Base-by-base conservation (phyloP, 148 eudicot genomes). In the Chenopodium quinoa region DNA sequence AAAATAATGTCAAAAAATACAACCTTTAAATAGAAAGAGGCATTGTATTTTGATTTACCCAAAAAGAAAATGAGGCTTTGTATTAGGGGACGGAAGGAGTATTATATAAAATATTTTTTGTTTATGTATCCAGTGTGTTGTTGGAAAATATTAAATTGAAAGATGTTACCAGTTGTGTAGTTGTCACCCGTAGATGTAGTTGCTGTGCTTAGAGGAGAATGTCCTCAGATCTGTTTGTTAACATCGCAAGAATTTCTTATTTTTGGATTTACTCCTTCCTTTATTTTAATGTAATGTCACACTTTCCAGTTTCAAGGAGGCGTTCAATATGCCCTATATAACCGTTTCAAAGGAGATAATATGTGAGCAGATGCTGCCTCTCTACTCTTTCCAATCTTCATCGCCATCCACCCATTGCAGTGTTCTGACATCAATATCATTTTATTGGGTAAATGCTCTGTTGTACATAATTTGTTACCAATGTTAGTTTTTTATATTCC, bases 221-320 rank as follows among this genome's bases (percentile, higher is more conserved):
- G 44, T 8, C 25, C 48, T 37, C 50, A 40, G 48, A 1, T 44
- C 47, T n/a, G 6, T 40, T 40, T 40, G 44, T 40, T 40, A 40
- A 40, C 44, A 6, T 40, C 7, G 72, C 44, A 32, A 27, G 7
- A 12, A 50, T 70, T 9, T 64, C 34, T 17, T 14, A 14, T 56
- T 25, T 32, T 71, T 56, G 32, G 60, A 50, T n/a, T 20, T 29
- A 23, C 32, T 37, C 46, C 73, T 44, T 76, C 70, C 46, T 65
- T 70, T 54, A 72, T 32, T 16, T 63, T 87, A 71, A 73, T 77
- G 72, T 58, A 54, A 9, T 48, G 44, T 77, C 75, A 68, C 20
- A 58, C 77, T 46, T 85, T 85, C 66, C 92, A 96, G 99, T 88
- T 89, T 94, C 83, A 94, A 89, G 89, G 91, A 94, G 79, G 98